Conservation (phyloP, 768 basidiomycete genomes). For the Hemileccinum impolitum region DNA sequence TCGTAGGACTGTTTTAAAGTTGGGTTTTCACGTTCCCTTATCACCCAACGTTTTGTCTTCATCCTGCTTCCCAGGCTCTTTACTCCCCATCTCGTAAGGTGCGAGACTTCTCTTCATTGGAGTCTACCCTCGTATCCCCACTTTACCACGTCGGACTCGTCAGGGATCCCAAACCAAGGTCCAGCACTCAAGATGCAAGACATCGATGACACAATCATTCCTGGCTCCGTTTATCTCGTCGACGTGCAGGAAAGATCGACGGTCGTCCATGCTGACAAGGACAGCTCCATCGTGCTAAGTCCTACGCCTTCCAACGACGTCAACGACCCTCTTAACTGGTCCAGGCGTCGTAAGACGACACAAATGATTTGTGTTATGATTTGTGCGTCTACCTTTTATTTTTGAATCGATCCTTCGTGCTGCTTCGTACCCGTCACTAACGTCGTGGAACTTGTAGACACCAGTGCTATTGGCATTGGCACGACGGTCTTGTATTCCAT, state of each 20-base stretch:
- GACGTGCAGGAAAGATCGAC: slow-evolving; percentile 17
- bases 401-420: no score
- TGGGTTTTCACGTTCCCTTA: background rate
- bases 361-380: slow-evolving; percentile 17
- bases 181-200: slow-evolving; percentile 2
- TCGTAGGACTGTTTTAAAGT: background rate
- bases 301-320: slow-evolving; percentile 24
- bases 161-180: no score
- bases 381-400: slow-evolving; percentile 9
- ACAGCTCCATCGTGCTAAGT: slow-evolving; percentile 20
- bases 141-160: no score
- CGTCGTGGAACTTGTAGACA: slow-evolving; percentile 5
- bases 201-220: slow-evolving; percentile 17
- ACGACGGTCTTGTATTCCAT: slow-evolving; percentile 17
- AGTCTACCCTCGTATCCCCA: no score
- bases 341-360: slow-evolving; percentile 10
- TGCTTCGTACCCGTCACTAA: no score
- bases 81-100: no score
- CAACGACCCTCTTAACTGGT: slow-evolving; percentile 24
- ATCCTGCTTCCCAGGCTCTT: no score
- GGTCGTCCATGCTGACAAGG: slow-evolving; percentile 10
- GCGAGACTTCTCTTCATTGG: no score
- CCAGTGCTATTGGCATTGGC: slow-evolving; percentile 15
- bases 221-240: slow-evolving; percentile 25
- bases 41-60: no score